Evolutionary conservation across 2,329 filamentous ascomycete species (phyloP).

Genomic region (Talaromyces sp.): DNA sequence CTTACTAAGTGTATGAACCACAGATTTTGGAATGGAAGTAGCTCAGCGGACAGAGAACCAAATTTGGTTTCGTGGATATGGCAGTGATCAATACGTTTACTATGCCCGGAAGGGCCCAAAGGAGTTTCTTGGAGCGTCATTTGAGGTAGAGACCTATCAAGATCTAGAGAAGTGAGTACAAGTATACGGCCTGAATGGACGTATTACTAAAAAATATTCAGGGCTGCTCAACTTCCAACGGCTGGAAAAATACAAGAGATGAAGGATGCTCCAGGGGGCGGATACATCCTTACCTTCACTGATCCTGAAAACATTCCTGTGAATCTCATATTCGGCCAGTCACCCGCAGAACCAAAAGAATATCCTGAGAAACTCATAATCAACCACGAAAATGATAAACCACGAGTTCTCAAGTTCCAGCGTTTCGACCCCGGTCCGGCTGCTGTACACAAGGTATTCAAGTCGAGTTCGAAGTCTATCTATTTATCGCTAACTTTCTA

Average conservation of each 20-base stretch:
- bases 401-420: constrained; percentile 28
- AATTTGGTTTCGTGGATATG: constrained; percentile 24
- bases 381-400: constrained; percentile 30
- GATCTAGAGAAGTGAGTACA: constrained; percentile 42
- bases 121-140: constrained; percentile 44
- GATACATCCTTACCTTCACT: constrained; percentile 34
- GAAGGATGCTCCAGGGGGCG: constrained; percentile 39
- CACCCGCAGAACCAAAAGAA: constrained; percentile 21
- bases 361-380: constrained; percentile 24
- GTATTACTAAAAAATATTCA: too few species aligned
- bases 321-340: constrained; percentile 41
- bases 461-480: not conserved
- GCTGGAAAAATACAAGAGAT: constrained; percentile 1
- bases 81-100: constrained; percentile 23
- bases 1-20: not conserved
- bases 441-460: constrained; percentile 30
- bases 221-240: not conserved
- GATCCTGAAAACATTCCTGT: constrained; percentile 43
- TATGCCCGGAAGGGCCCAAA: constrained; percentile 34
- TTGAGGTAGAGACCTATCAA: constrained; percentile 40
- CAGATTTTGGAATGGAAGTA: constrained; percentile 36
- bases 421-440: constrained; percentile 31
- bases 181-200: too few species aligned
- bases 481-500: not conserved
- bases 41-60: constrained; percentile 28